Evolutionary conservation across 305 asterid genomes (phyloP), one percentile per base, ranked within the genome.

Genomic region (Fraxinus ornus): DNA sequence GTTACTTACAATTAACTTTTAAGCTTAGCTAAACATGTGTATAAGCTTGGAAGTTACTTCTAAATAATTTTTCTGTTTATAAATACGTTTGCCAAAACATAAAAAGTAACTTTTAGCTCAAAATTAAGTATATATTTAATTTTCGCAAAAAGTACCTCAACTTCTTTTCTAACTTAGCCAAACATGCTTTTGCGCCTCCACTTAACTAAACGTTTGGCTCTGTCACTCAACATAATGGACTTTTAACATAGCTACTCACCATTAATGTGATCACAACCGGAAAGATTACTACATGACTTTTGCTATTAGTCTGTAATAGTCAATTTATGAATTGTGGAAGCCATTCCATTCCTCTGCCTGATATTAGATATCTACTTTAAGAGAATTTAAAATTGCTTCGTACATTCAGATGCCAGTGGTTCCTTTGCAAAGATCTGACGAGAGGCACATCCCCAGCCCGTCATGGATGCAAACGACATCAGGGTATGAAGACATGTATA

Each of bases 381-480:
- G 7, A 22, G 35, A 64, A 52, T 24, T 64, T 64, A 10, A 30
- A 70, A 32, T 70, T 62, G 57, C 60, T n/a, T 73, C 57, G 52
- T 85, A 35, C 33, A 66, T 70, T 55, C 78, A 89, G 92, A 83
- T 88, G 86, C 92, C 90, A 49, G 85, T 86, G 78, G 89, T 86
- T 79, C 92, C 91, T 33, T 78, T 89, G 66, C 91, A 88, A 80
- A 89, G 89, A 84, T 89, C 89, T 5, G 88, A 86, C 70, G 92
- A 89, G 84, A 62, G 86, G 86, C 85, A 82, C 70, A 84, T 86
- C 64, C 84, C 91, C 28, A 86, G 83, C 79, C 85, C 88, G 21
- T 84, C 91, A 15, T 89, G 91, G 92, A 85, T 85, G 89, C 88
- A 86, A 52, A 75, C 82, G 19, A 68, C 85, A 70, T 78, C 90